Evolutionary conservation across 495 filamentous ascomycete species (phyloP).

Genomic region (Saxispiralis lemnorum): DNA sequence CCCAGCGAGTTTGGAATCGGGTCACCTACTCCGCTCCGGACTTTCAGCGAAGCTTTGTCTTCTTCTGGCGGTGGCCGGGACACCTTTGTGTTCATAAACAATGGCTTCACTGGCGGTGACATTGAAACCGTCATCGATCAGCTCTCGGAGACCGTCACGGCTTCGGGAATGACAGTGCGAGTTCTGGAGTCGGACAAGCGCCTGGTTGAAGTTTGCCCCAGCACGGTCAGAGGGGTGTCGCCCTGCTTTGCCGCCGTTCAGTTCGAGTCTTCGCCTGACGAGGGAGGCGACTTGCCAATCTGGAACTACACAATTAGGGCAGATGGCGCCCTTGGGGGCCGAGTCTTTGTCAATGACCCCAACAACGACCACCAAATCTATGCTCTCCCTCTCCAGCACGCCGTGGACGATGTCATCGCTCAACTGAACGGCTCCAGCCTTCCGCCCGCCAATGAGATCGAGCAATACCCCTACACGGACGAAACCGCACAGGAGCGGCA

Average conservation of each 20-base stretch:
- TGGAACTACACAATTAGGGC: conserved; percentile 77
- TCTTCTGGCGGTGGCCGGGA: conserved; percentile 30
- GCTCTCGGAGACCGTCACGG: conserved; percentile 33
- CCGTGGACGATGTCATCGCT: conserved; percentile 57
- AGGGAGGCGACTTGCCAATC: conserved; percentile 34
- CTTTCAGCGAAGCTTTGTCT: conserved; percentile 41
- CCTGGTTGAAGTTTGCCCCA: conserved; percentile 43
- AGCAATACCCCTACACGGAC: conserved; percentile 57
- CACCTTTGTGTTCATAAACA: conserved; percentile 66
- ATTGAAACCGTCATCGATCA: conserved; percentile 53
- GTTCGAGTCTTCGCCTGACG: conserved; percentile 52
- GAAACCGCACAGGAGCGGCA: conserved; percentile 45
- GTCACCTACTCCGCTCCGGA: conserved; percentile 34
- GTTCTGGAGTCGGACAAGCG: conserved; percentile 35
- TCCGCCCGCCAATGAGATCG: conserved; percentile 19
- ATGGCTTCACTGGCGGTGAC: conserved; percentile 47
- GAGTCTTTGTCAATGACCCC: conserved; percentile 38
- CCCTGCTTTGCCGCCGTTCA: conserved; percentile 57
- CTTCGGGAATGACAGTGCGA: conserved; percentile 37
- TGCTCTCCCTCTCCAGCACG: conserved; percentile 57
- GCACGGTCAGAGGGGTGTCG: conserved; percentile 50
- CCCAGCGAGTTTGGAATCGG: conserved; percentile 45
- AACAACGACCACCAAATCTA: conserved; percentile 58
- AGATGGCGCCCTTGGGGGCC: conserved; percentile 43
- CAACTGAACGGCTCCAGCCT: conserved; percentile 25